A percentile compares a stretch with the other conserved stretches of the same genome.
Conservation (phyloP, 2,329 filamentous ascomycete species). For the Colletotrichum musae region DNA sequence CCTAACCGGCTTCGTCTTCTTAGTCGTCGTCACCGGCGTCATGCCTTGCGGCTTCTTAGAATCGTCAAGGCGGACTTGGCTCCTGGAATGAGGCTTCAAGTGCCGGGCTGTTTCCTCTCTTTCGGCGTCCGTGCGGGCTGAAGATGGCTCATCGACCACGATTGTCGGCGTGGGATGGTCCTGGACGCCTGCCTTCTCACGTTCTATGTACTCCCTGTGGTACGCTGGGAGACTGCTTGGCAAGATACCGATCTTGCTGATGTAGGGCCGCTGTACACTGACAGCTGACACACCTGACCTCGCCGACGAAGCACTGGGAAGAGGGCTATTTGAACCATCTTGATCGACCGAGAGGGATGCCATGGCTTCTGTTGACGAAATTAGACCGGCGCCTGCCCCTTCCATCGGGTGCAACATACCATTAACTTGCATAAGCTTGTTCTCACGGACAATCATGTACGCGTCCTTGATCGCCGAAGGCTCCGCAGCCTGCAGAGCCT, state of each 20-base stretch:
- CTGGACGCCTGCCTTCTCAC: conserved; percentile 69
- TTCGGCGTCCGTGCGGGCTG: conserved; percentile 76
- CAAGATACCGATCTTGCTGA: conserved; percentile 91
- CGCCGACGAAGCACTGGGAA: conserved; percentile 68
- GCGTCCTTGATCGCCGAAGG: conserved; percentile 99
- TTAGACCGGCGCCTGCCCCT: background rate
- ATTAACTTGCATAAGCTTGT: conserved; percentile 95
- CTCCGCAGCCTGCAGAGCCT: conserved; percentile 91
- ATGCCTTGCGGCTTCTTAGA: conserved; percentile 71
- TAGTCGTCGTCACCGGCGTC: conserved; percentile 71
- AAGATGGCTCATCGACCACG: conserved; percentile 63
- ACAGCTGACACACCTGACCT: conserved; percentile 68
- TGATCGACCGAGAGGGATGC: conserved; percentile 47
- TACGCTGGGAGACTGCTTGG: conserved; percentile 93
- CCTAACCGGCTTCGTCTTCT: conserved; percentile 85
- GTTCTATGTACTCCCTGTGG: conserved; percentile 91
- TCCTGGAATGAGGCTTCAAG: conserved; percentile 87
- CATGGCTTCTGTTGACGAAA: conserved; percentile 48
- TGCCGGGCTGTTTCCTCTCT: conserved; percentile 85
- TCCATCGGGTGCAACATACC: conserved; percentile 64
- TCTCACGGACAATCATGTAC: conserved; percentile 97
- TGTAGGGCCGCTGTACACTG: conserved; percentile 68
- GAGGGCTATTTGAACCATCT: conserved; percentile 60
- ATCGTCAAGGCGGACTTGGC: conserved; percentile 78
- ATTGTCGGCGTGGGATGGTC: conserved; percentile 58